Conservation (phyloP, 352 stramenopile species). For the Pythium sukuiense region DNA sequence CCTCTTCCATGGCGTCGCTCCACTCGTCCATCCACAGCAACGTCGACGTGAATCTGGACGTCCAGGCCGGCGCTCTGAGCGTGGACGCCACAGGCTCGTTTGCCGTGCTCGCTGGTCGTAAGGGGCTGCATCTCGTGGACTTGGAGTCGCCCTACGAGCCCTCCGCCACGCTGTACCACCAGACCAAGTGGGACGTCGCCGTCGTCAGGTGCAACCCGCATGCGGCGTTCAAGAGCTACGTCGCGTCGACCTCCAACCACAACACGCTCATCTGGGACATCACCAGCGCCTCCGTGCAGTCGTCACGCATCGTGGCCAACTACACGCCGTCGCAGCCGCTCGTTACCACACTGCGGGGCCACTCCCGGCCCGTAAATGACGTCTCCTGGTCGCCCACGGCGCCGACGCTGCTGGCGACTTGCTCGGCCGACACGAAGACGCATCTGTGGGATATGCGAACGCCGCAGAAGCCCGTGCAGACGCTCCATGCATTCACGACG, state of each 20-base stretch:
- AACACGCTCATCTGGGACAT: conserved; percentile 86
- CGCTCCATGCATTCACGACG: conserved; percentile 62
- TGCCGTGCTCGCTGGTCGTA: conserved; percentile 64
- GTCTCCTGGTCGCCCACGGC: conserved; percentile 74
- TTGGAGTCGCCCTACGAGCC: conserved; percentile 65
- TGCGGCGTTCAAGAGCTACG: conserved; percentile 55
- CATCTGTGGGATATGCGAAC: conserved; percentile 82
- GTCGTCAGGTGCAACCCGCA: conserved; percentile 83
- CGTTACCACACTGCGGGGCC: conserved; percentile 68
- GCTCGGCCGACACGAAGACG: conserved; percentile 76
- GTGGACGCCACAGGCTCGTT: conserved; percentile 72
- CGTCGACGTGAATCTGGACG: conserved; percentile 55
- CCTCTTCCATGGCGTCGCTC: conserved; percentile 22
- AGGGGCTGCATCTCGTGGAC: conserved; percentile 72
- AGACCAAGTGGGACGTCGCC: conserved; percentile 79
- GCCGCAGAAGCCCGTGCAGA: conserved; percentile 67
- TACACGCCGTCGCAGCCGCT: conserved; percentile 49
- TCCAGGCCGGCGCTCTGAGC: conserved; percentile 68
- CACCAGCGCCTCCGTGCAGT: conserved; percentile 26
- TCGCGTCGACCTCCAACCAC: conserved; percentile 79
- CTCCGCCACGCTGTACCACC: conserved; percentile 62
- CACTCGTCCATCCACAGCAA: conserved; percentile 41
- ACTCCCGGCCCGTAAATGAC: conserved; percentile 76
- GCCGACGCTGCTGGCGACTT: conserved; percentile 74
- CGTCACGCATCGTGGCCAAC: conserved; percentile 5